Percentiles rank a stretch among this genome's conserved stretches.
These are phyloP conservation scores for Hsuehochloa calcarea DNA, from an alignment of 176 grass and related monocot genomes.

Conservation along the genomic window DNA sequence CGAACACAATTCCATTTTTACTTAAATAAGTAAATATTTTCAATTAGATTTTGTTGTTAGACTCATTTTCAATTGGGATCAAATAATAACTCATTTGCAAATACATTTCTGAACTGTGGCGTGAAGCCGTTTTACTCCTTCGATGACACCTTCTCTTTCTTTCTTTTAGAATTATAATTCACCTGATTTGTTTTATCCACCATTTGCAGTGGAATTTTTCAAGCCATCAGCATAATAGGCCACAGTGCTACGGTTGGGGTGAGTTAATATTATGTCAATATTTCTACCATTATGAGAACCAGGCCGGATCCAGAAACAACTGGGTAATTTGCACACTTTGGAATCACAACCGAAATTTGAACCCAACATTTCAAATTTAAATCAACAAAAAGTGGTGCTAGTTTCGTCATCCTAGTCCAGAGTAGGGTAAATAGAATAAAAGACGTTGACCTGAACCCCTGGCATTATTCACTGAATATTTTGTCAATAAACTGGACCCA, in stretches of 20 bases:
- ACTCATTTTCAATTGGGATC: not conserved
- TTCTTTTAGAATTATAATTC: not conserved
- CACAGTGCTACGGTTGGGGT: constrained; percentile 40
- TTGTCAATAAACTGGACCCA: too few species aligned
- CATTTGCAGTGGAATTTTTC: constrained; percentile 54
- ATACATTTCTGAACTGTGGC: not conserved
- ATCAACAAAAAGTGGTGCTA: not conserved
- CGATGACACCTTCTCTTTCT: not conserved
- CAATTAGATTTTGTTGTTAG: not conserved
- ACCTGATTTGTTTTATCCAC: not conserved
- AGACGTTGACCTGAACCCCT: not conserved
- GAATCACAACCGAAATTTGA: not conserved
- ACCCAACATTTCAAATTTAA: not conserved
- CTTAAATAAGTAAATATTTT: not conserved
- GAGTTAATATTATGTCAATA: constrained; percentile 25
- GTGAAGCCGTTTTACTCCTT: not conserved
- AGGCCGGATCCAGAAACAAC: not conserved
- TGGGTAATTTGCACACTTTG: not conserved
- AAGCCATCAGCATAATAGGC: constrained; percentile 39
- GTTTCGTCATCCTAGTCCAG: not conserved
- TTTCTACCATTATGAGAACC: not conserved
- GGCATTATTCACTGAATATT: too few species aligned
- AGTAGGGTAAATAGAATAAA: not conserved
- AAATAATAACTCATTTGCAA: not conserved
- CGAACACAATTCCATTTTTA: not conserved